Percentiles rank a stretch among this genome's conserved stretches.
Conservation (phyloP, 176 grass and related monocot genomes). For the sorghum (Sorghum bicolor) region Sorghum_bicolor_NCBIv3 NC_012873.2:58472001-58472500, state of each 20-base stretch:
- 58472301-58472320: slow-evolving; percentile 37
- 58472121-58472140: neutral
- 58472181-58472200: neutral
- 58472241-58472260: slow-evolving; percentile 13
- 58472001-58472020: slow-evolving; percentile 40
- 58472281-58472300: slow-evolving; percentile 20
- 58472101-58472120: neutral
- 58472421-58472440: neutral
- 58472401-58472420: neutral
- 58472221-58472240: slow-evolving; percentile 26
- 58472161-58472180: neutral
- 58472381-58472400: neutral
- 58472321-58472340: slow-evolving; percentile 22
- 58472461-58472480: neutral
- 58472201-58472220: neutral
- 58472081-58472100: slow-evolving; percentile 3
- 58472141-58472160: neutral
- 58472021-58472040: slow-evolving; percentile 38
- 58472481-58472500: neutral
- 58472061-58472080: slow-evolving; percentile 34
- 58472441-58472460: neutral
- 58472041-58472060: slow-evolving; percentile 30
- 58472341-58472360: neutral
- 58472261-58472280: neutral
- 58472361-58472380: neutral